A percentile compares a stretch with the other conserved stretches of the same genome.
These are phyloP conservation scores for Collybia sordida DNA, from an alignment of 768 basidiomycete genomes.

Conservation along the genomic window DNA sequence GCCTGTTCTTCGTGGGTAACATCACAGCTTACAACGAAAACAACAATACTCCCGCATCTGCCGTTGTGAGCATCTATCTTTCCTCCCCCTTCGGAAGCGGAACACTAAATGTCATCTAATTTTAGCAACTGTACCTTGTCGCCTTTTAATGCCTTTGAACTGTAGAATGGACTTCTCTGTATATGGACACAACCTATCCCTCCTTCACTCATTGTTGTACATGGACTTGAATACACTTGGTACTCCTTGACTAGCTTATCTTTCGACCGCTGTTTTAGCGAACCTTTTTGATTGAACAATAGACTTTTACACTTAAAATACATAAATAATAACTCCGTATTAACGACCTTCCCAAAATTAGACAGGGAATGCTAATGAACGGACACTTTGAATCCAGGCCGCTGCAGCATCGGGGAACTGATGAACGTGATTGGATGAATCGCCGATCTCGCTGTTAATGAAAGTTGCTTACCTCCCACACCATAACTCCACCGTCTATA, in stretches of 20 bases:
- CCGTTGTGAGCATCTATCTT: conserved; percentile 35
- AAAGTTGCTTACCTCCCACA: conserved; percentile 23
- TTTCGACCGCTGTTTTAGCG: not conserved
- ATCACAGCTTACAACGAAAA: conserved; percentile 36
- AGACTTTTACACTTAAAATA: too few species aligned
- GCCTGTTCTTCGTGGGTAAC: conserved; percentile 44
- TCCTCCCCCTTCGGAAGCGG: not conserved
- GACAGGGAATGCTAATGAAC: conserved; percentile 25
- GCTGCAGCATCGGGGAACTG: conserved; percentile 40
- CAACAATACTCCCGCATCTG: conserved; percentile 25
- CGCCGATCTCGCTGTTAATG: not conserved
- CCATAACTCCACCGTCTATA: conserved; percentile 29
- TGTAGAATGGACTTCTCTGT: too few species aligned
- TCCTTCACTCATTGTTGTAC: too few species aligned
- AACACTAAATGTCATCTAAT: not conserved
- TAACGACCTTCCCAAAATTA: too few species aligned
- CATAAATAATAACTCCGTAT: too few species aligned
- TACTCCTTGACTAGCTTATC: not conserved
- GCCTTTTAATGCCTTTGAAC: not conserved
- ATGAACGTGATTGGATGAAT: conserved; percentile 2
- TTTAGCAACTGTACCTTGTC: conserved; percentile 8
- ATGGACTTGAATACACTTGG: too few species aligned
- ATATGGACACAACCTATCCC: too few species aligned
- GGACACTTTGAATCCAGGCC: conserved; percentile 39
- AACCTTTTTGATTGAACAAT: not conserved